These are phyloP conservation scores for Gossypium lobatum DNA, from an alignment of 441 rosid genomes.

Conservation along the genomic window DNA sequence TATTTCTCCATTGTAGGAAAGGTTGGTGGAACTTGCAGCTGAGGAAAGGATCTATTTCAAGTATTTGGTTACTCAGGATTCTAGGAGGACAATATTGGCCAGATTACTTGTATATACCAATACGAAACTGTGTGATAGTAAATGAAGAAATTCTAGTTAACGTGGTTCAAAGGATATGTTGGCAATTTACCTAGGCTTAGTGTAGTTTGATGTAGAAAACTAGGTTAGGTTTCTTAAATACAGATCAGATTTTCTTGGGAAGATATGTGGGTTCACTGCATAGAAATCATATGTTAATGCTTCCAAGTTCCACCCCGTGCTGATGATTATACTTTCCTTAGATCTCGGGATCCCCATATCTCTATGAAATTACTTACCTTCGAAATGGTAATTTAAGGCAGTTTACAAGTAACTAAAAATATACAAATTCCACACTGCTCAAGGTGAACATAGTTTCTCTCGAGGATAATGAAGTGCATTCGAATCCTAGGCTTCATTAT, in stretches of 20 bases:
- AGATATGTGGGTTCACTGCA: background rate
- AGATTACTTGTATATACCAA: background rate
- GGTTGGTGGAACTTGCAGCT: background rate
- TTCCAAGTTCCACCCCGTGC: background rate
- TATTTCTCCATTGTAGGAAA: constrained; percentile 15
- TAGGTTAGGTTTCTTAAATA: background rate
- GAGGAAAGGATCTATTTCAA: background rate
- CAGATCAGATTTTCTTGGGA: background rate
- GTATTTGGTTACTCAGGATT: background rate
- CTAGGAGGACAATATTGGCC: background rate
- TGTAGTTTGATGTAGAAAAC: background rate
- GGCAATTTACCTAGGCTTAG: background rate
- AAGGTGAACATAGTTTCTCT: no score
- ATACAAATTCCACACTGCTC: no score
- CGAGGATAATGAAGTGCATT: no score
- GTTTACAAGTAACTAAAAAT: no score
- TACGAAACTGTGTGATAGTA: background rate
- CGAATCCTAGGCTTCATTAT: no score
- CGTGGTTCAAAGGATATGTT: background rate
- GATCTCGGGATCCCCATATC: background rate
- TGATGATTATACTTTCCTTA: constrained; percentile 1
- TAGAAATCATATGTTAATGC: constrained; percentile 2
- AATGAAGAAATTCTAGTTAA: background rate
- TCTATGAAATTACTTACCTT: background rate
- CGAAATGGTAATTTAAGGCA: background rate